A percentile compares a stretch with the other conserved stretches of the same genome.
phyloP scores from a whole-genome alignment of 2,329 filamentous ascomycete genomes.

The Aureobasidium subglaciale region DNA sequence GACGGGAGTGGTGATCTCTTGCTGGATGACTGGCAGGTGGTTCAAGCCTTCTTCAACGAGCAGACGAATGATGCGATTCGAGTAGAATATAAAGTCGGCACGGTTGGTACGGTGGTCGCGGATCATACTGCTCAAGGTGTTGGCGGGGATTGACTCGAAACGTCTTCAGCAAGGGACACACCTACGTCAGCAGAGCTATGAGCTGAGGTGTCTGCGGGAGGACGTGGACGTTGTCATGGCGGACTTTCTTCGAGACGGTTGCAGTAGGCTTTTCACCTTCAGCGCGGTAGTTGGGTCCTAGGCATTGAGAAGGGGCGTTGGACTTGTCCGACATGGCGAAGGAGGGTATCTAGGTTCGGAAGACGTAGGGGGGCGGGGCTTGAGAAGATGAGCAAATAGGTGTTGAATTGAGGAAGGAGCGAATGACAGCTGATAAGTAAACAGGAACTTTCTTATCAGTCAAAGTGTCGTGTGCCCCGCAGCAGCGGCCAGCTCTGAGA shows the following conservation, averaged over 20 bases:
- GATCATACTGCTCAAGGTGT: conserved; percentile 64
- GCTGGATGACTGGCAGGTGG: conserved; percentile 84
- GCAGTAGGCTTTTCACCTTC: conserved; percentile 70
- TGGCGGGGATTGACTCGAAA: neutral
- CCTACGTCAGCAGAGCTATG: conserved; percentile 94
- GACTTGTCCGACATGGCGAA: conserved; percentile 4
- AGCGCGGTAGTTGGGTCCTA: conserved; percentile 73
- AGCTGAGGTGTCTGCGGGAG: conserved; percentile 91
- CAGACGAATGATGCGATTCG: conserved; percentile 92
- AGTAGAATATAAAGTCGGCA: conserved; percentile 98
- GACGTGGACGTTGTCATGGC: conserved; percentile 81
- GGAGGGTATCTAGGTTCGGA: too few relatives aligned
- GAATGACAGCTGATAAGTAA: neutral
- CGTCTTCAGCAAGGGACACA: conserved; percentile 23
- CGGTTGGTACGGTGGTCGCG: conserved; percentile 82
- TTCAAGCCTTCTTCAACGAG: conserved; percentile 96
- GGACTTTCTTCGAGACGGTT: conserved; percentile 77
- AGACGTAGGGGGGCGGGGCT: neutral
- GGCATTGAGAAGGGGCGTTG: conserved; percentile 46
- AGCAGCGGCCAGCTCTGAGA: neutral
- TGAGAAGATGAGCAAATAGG: neutral
- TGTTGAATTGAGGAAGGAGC: neutral
- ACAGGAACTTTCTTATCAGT: neutral
- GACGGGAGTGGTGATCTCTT: conserved; percentile 84
- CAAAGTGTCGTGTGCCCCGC: conserved; percentile 9